phyloP scores from a whole-genome alignment of 2,329 filamentous ascomycete genomes.

The Phialophora expanda region DNA sequence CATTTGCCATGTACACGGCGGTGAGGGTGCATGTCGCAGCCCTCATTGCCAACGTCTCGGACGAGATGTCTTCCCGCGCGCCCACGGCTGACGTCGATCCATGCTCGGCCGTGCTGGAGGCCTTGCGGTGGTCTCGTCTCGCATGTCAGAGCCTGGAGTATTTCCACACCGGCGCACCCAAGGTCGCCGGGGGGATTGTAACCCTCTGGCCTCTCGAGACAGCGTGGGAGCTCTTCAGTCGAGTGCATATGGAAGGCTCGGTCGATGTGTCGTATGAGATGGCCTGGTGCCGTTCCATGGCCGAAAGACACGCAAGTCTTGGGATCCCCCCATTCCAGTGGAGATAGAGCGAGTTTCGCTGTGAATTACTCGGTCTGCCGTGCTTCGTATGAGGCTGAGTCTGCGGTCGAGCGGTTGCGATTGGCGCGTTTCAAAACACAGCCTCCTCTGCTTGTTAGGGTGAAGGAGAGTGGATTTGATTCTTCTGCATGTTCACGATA shows the following conservation, averaged over 20 bases:
- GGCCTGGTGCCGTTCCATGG: conserved; percentile 29
- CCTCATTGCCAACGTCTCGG: conserved; percentile 22
- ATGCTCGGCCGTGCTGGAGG: conserved; percentile 25
- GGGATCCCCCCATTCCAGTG: conserved; percentile 30
- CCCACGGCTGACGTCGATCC: conserved; percentile 18
- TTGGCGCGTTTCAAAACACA: not conserved
- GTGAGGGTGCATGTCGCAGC: conserved; percentile 30
- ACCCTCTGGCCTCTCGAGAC: conserved; percentile 33
- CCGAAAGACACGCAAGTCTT: conserved; percentile 24
- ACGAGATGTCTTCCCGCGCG: conserved; percentile 20
- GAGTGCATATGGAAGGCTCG: conserved; percentile 14
- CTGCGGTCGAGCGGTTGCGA: not conserved
- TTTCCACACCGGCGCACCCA: conserved; percentile 26
- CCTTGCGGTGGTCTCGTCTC: conserved; percentile 29
- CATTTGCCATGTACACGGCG: conserved; percentile 33
- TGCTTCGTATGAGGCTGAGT: not conserved
- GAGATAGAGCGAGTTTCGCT: conserved; percentile 19
- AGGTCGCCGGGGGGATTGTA: conserved; percentile 25
- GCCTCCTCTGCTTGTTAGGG: not conserved
- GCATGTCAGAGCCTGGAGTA: conserved; percentile 35
- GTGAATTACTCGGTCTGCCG: not conserved
- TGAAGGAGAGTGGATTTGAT: not conserved
- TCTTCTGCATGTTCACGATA: not conserved
- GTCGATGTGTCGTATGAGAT: conserved; percentile 28
- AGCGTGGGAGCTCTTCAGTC: conserved; percentile 28